phyloP scores from a whole-genome alignment of 768 basidiomycete genomes.

The Russula foetens region DNA sequence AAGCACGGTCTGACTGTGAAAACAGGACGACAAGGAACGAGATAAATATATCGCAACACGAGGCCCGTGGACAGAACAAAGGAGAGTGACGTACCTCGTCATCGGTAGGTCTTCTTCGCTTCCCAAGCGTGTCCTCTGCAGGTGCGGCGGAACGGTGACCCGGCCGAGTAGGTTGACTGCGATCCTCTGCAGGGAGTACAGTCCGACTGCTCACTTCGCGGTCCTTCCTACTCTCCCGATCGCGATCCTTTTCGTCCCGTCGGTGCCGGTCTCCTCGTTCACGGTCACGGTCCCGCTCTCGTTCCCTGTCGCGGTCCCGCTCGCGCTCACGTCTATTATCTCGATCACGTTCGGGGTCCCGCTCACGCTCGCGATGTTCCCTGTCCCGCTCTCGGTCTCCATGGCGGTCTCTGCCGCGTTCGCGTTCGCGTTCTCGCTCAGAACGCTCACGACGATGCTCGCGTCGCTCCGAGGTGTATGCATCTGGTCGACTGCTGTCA shows the following conservation, averaged over 20 bases:
- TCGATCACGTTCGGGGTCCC: constrained; percentile 24
- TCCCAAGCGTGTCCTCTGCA: constrained; percentile 61
- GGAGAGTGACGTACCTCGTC: constrained; percentile 53
- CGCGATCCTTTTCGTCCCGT: constrained; percentile 44
- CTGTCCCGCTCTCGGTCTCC: constrained; percentile 24
- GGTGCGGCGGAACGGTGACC: constrained; percentile 43
- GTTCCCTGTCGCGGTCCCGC: constrained; percentile 22
- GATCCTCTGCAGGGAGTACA: constrained; percentile 42
- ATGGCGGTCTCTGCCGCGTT: constrained; percentile 25
- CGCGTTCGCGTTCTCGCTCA: constrained; percentile 28
- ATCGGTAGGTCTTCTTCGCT: constrained; percentile 58
- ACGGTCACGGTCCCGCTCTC: constrained; percentile 25
- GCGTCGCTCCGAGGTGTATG: constrained; percentile 25
- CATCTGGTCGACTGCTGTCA: constrained; percentile 37
- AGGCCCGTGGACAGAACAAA: neutral
- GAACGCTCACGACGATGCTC: constrained; percentile 33
- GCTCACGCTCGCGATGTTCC: constrained; percentile 25
- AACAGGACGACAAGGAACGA: neutral
- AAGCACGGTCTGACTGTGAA: constrained; percentile 56
- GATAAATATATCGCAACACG: neutral
- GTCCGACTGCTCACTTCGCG: constrained; percentile 36
- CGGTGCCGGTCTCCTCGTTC: constrained; percentile 23
- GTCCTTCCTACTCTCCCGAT: constrained; percentile 54
- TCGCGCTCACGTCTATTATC: constrained; percentile 23
- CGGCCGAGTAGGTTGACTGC: constrained; percentile 48